phyloP scores from a whole-genome alignment of 169 alveolate species.

The Plasmodium chabaudi region DNA sequence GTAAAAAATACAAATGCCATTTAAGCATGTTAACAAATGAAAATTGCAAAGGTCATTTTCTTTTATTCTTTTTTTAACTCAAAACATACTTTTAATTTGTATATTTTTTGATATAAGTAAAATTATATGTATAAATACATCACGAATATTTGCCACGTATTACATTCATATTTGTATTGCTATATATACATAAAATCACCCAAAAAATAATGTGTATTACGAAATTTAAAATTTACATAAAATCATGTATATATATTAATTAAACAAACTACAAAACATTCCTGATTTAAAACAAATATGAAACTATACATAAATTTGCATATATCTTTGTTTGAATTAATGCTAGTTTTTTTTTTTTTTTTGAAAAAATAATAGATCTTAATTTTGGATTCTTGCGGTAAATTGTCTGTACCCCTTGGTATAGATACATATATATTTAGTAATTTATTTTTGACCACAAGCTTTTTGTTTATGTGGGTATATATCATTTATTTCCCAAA shows the following conservation, averaged over 20 bases:
- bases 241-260: neutral
- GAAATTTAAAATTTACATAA: neutral
- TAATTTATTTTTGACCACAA: neutral
- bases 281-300: conserved; percentile 30
- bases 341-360: conserved; percentile 7
- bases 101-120: neutral
- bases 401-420: too few species aligned
- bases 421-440: neutral
- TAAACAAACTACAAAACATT: conserved; percentile 32
- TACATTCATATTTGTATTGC: neutral
- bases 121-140: conserved; percentile 5
- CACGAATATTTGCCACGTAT: conserved; percentile 5
- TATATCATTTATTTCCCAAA: neutral
- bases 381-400: neutral
- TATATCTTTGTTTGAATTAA: neutral
- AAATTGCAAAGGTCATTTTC: conserved; percentile 7
- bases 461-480: neutral
- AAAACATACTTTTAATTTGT: neutral
- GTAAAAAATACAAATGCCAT: neutral
- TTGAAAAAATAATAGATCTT: neutral
- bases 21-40: neutral
- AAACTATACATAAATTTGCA: conserved; percentile 18
- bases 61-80: conserved; percentile 7
- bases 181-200: conserved; percentile 18
- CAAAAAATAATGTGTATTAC: neutral